A percentile compares a stretch with the other conserved stretches of the same genome.
Evolutionary conservation across 2,329 filamentous ascomycete genomes (phyloP).

Genomic region (Fusarium subglutinans): DNA sequence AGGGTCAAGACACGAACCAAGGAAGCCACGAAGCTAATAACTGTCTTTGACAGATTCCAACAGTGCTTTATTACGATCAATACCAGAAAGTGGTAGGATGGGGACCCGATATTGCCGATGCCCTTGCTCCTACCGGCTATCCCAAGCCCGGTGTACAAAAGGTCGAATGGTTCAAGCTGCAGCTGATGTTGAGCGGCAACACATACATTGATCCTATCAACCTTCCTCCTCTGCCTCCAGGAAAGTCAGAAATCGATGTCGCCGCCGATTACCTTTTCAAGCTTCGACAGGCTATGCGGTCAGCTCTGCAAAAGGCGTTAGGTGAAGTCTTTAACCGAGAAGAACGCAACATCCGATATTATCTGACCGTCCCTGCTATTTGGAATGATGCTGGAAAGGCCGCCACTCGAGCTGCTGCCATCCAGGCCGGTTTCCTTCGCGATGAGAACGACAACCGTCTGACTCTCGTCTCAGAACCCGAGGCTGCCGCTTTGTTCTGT

Average conservation of each 20-base stretch:
- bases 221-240: conserved; percentile 93
- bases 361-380: conserved; percentile 97
- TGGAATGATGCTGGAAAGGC: conserved; percentile 99
- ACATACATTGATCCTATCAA: conserved; percentile 99
- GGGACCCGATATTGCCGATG: conserved; percentile 98
- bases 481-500: conserved; percentile 97
- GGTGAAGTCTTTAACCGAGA: conserved; percentile 98
- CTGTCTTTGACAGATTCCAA: conserved; percentile 77
- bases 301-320: conserved; percentile 93
- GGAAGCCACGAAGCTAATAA: conserved; percentile 14
- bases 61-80: conserved; percentile 99
- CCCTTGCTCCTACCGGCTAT: conserved; percentile 94
- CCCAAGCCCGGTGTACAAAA: conserved; percentile 98
- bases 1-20: not conserved
- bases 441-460: conserved; percentile 98
- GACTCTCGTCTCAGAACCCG: conserved; percentile 94
- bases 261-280: conserved; percentile 99
- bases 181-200: conserved; percentile 98
- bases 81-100: conserved; percentile 99
- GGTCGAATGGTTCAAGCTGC: conserved; percentile 99
- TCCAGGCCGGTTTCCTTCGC: conserved; percentile 94
- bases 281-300: conserved; percentile 94
- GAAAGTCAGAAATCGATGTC: conserved; percentile 98
- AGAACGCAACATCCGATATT: conserved; percentile 97
- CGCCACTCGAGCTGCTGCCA: conserved; percentile 92